Evolutionary conservation across 805 yeast genomes (phyloP).

Genomic region (Spathaspora sp.): DNA sequence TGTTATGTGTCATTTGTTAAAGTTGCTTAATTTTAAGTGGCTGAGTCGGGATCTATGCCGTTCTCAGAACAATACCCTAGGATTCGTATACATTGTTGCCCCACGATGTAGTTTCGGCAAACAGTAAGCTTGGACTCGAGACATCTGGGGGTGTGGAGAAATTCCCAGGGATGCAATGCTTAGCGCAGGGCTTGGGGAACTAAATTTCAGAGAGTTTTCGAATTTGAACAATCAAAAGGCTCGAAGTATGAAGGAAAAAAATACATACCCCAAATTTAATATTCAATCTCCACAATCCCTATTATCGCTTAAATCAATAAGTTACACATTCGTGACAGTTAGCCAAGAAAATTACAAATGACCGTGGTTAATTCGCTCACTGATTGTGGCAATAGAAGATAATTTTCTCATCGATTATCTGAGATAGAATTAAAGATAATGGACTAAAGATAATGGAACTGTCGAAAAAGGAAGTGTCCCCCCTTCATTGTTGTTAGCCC

Average conservation of each 20-base stretch:
- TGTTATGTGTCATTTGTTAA: background rate
- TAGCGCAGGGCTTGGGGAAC: background rate
- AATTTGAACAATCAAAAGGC: background rate
- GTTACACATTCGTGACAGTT: background rate
- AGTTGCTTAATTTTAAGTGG: background rate
- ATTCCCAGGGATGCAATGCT: background rate
- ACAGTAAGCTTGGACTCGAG: too few relatives aligned
- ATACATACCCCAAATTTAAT: background rate
- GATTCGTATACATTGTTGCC: background rate
- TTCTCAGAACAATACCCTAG: background rate
- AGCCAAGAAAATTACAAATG: background rate
- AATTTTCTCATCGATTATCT: background rate
- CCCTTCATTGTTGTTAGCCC: background rate
- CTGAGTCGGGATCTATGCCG: background rate
- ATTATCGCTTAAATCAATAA: background rate
- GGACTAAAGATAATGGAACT: background rate
- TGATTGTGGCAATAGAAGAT: background rate
- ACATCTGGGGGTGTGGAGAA: too few relatives aligned
- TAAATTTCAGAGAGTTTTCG: background rate
- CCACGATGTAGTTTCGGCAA: background rate
- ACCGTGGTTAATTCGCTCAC: background rate
- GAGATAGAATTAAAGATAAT: background rate
- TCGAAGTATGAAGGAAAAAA: too few relatives aligned
- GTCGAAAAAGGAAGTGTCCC: background rate
- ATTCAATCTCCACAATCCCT: background rate